A percentile compares a stretch with the other conserved stretches of the same genome.
Evolutionary conservation across 2,329 filamentous ascomycete species (phyloP).

Genomic region (Fusarium beomiforme): DNA sequence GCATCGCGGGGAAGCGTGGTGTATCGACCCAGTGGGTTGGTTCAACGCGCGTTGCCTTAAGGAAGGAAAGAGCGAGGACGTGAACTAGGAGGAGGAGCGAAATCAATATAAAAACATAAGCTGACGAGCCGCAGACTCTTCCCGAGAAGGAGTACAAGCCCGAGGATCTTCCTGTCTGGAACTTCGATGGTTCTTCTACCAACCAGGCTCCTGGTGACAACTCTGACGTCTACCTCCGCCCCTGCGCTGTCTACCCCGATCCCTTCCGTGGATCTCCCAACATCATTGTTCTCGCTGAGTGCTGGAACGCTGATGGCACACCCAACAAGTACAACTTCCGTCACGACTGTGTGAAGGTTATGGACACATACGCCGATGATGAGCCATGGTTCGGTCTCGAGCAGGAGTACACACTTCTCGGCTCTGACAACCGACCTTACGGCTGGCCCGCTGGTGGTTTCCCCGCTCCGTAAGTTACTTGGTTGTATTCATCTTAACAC

Average conservation of each 20-base stretch:
- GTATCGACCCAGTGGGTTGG: slow-evolving; percentile 7
- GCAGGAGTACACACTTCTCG: slow-evolving; percentile 89
- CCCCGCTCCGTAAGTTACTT: slow-evolving; percentile 72
- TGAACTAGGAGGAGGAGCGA: not conserved
- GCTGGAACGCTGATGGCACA: slow-evolving; percentile 91
- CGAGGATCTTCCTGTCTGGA: slow-evolving; percentile 64
- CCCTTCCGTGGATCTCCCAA: slow-evolving; percentile 91
- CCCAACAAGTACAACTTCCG: slow-evolving; percentile 99
- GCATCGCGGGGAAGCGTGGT: slow-evolving; percentile 5
- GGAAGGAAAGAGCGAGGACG: not conserved
- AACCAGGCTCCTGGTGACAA: slow-evolving; percentile 93
- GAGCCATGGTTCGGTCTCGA: slow-evolving; percentile 98
- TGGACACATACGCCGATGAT: slow-evolving; percentile 85
- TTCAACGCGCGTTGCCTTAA: slow-evolving; percentile 3
- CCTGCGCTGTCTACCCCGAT: slow-evolving; percentile 87
- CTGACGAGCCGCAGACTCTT: slow-evolving; percentile 55
- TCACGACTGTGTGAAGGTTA: slow-evolving; percentile 88
- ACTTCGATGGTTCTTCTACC: slow-evolving; percentile 83
- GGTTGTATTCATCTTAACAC: not conserved
- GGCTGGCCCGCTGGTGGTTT: slow-evolving; percentile 78
- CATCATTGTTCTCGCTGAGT: slow-evolving; percentile 93
- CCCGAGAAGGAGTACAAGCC: slow-evolving; percentile 60
- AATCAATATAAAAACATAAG: not conserved
- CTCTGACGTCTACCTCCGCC: slow-evolving; percentile 96
- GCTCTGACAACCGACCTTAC: slow-evolving; percentile 85